Base-by-base conservation (phyloP, 2,329 filamentous ascomycete species). In the Aspergillus jensenii region DNA sequence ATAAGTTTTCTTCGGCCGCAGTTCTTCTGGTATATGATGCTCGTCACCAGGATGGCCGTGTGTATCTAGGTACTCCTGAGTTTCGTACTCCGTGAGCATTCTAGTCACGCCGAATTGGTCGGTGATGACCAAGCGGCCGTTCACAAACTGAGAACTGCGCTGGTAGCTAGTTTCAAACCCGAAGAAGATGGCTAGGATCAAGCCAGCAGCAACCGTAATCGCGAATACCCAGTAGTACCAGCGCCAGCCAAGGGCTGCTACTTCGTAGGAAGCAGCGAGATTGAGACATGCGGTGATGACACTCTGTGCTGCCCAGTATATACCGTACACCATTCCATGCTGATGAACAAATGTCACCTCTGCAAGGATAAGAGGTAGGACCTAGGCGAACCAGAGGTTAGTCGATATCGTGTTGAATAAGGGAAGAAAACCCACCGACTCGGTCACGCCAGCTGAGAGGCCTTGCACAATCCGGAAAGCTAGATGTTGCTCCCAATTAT, bases 181-280 rank as follows among this genome's bases (percentile, higher is more conserved):
- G 55, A 72, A 55, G 60, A 78, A 69, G 63, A 78, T 47, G 57
- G 74, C 62, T 23, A 78, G 53, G 59, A 81, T 47, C 8, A 77
- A 62, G 1, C 74, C 73, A 6, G 71, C 52, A 8, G 64, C 73
- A 8, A 71, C 62, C 4, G 75, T 67, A 41, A 75, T 74, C 9
- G 68, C 69, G 19, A 74, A 74, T 1, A 78, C 67, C 72, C 73
- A 76, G 49, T 78, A 79, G 61, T 75, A 78, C 73, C 75, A 79
- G 39, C 74, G 65, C 76, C 76, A 78, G 1, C 70, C 69, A 0
- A 73, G 60, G 4, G 70, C 69, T 1, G 69, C 71, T 2, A 69
- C 71, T 27, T 74, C 63, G 45, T 78, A 78, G 5, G 71, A 74
- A 2, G 64, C 65, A 2, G 70, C 71, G 5, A 78, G 64, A 21